Percentiles rank a stretch among this genome's conserved stretches.
These are phyloP conservation scores for Boletus reticuloceps DNA, from an alignment of 768 basidiomycete species.

Conservation along the genomic window DNA sequence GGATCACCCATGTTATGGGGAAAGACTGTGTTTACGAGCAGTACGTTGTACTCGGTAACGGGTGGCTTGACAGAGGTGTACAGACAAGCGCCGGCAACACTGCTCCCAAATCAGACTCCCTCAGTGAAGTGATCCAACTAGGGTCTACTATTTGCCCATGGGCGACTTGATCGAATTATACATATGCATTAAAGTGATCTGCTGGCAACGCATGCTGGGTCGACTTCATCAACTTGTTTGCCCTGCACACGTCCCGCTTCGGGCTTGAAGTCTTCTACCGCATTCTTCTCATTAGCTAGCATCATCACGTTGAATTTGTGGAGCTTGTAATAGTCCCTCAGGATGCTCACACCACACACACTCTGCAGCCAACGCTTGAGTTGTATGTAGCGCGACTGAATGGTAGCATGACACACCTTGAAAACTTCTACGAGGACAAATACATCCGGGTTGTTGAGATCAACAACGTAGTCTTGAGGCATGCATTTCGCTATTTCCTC, in stretches of 20 bases:
- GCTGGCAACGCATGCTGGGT: background rate
- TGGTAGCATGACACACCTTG: constrained; percentile 53
- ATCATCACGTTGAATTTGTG: constrained; percentile 81
- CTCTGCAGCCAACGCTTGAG: constrained; percentile 42
- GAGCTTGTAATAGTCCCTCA: constrained; percentile 66
- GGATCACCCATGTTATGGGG: constrained; percentile 60
- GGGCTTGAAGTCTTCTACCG: constrained; percentile 31
- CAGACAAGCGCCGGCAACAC: background rate
- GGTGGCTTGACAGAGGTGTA: background rate
- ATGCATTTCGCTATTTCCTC: constrained; percentile 69
- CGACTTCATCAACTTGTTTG: constrained; percentile 9
- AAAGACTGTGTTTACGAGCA: background rate
- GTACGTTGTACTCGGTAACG: background rate
- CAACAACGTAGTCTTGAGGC: constrained; percentile 64
- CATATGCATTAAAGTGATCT: background rate
- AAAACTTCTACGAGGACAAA: constrained; percentile 82
- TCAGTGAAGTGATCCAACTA: too few relatives aligned
- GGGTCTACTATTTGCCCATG: background rate
- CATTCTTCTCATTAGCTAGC: constrained; percentile 54
- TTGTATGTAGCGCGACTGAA: background rate
- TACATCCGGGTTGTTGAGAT: constrained; percentile 64
- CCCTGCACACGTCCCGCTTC: constrained; percentile 33
- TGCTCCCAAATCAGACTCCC: constrained; percentile 3
- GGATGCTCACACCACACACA: constrained; percentile 72
- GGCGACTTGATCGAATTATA: background rate